Base-by-base conservation (phyloP, 2,329 filamentous ascomycete species). In the Alternaria sp. region DNA sequence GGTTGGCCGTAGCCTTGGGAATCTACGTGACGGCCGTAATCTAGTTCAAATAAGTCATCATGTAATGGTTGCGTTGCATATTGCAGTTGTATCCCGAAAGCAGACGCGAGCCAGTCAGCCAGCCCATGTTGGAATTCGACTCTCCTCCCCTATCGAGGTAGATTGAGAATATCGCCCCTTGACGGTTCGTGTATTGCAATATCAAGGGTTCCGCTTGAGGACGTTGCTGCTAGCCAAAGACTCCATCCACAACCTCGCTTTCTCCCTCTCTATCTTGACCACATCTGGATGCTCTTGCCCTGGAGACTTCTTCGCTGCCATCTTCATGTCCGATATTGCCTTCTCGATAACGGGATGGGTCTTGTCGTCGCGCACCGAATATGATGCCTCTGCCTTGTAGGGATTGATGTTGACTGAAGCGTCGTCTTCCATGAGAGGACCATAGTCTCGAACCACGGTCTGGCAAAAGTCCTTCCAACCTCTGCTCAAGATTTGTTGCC, bases 381-480 rank as follows among this genome's bases (percentile, higher is more conserved):
- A 67, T 0, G 23, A 30, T 13, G 54, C 56, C 15, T 63, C 60
- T 11, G 65, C 63, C 30, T 57, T 62, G 10, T 55, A 54, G n/a
- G 30, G 30, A 51, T 58, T 30, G 10, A 58, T 46, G 12, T 46
- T 23, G 12, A 23, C 21, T 8, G 43, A 45, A 32, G 26, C 5
- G 7, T 32, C 10, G 10, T 51, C 17, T 32, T 50, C 23, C 51
- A 54, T 54, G 9, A 74, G 46, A 15, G 26, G 8, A 3, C 68
- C 73, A 61, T 78, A 81, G 8, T 76, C 75, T 12, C 81, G 66
- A 2, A 88, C 80, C 6, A 90, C 82, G 79, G 82, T 82, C 1
- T 80, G 54, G 59, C 90, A 84, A 65, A 91, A 92, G 0, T 77
- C 73, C 3, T 85, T 78, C 90, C 90, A 93, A 32, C 82, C 81